Percentiles rank a stretch among this genome's conserved stretches.
phyloP scores from a whole-genome alignment of 164 flowering plant species.

The Buxus sempervirens region DNA sequence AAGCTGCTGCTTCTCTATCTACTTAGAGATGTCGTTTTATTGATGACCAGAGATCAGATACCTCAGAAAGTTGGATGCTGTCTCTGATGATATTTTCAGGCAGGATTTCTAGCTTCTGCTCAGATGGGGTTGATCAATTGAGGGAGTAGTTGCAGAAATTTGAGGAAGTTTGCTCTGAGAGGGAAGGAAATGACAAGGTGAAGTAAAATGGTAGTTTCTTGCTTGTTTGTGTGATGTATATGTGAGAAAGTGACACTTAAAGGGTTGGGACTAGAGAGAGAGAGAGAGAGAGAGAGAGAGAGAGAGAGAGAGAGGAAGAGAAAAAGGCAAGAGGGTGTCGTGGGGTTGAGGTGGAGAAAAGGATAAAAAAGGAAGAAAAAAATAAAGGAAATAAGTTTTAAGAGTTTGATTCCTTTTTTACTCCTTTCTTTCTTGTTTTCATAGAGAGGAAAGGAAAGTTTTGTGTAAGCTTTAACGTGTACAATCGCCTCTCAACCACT shows the following conservation, averaged over 20 bases:
- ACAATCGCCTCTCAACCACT: constrained; percentile 37
- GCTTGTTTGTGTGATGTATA: constrained; percentile 77
- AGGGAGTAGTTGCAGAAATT: constrained; percentile 42
- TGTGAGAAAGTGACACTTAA: constrained; percentile 90
- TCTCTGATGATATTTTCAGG: constrained; percentile 11
- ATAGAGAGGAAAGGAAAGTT: constrained; percentile 27
- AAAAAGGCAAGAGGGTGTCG: constrained; percentile 7
- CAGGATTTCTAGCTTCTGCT: constrained; percentile 11
- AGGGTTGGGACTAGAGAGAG: constrained; percentile 14
- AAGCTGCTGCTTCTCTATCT: constrained; percentile 5
- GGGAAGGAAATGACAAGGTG: constrained; percentile 49
- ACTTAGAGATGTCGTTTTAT: not conserved
- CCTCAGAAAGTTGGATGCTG: not conserved
- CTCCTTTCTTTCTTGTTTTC: constrained; percentile 23
- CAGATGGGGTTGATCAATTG: constrained; percentile 31
- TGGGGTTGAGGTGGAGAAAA: constrained; percentile 20
- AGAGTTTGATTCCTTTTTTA: constrained; percentile 35
- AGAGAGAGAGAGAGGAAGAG: constrained; percentile 8
- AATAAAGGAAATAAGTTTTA: constrained; percentile 13
- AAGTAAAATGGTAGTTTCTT: constrained; percentile 69
- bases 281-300: constrained; percentile 21
- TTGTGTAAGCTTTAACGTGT: constrained; percentile 36
- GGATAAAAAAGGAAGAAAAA: constrained; percentile 5
- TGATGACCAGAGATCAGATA: not conserved
- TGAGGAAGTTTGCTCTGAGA: constrained; percentile 28